Conservation (phyloP, 1,139 yeast genomes). For the Yamadazyma dendronema region DNA sequence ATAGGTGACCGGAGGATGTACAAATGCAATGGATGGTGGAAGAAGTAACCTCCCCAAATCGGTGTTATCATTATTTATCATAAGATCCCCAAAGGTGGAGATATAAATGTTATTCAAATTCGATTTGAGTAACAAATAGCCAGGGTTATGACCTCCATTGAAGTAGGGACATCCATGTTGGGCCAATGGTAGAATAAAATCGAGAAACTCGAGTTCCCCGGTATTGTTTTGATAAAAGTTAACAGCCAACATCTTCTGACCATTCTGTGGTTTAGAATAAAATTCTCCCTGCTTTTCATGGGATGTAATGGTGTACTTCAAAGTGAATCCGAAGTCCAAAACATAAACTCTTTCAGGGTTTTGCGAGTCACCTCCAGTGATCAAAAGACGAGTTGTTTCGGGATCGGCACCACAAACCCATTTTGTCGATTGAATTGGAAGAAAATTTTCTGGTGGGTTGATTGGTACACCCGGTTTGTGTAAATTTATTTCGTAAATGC, state of each 20-base stretch:
- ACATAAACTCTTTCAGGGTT: slow-evolving; percentile 57
- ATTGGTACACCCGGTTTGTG: slow-evolving; percentile 48
- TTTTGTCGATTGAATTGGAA: slow-evolving; percentile 41
- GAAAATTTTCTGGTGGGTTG: slow-evolving; percentile 14
- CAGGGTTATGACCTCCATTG: slow-evolving; percentile 68
- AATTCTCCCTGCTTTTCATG: slow-evolving; percentile 79
- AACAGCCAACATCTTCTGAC: slow-evolving; percentile 34
- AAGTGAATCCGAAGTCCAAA: slow-evolving; percentile 78
- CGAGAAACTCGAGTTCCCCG: slow-evolving; percentile 24
- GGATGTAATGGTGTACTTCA: slow-evolving; percentile 75
- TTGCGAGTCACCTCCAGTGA: slow-evolving; percentile 65
- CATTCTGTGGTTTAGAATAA: slow-evolving; percentile 61
- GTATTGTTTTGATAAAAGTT: slow-evolving; percentile 20
- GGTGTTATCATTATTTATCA: slow-evolving; percentile 50
- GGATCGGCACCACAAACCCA: slow-evolving; percentile 86
- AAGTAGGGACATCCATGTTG: slow-evolving; percentile 55
- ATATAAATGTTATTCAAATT: slow-evolving; percentile 51
- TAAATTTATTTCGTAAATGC: slow-evolving; percentile 62
- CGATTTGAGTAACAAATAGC: slow-evolving; percentile 54
- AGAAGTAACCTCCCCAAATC: slow-evolving; percentile 58
- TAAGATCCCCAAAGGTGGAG: slow-evolving; percentile 24
- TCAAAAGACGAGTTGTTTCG: slow-evolving; percentile 69
- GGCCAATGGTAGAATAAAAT: slow-evolving; percentile 31
- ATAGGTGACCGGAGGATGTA: slow-evolving; percentile 69
- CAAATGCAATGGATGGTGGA: slow-evolving; percentile 78